A percentile compares a stretch with the other conserved stretches of the same genome.
phyloP scores from a whole-genome alignment of 352 stramenopile species.

The Pythium insidiosum region DNA sequence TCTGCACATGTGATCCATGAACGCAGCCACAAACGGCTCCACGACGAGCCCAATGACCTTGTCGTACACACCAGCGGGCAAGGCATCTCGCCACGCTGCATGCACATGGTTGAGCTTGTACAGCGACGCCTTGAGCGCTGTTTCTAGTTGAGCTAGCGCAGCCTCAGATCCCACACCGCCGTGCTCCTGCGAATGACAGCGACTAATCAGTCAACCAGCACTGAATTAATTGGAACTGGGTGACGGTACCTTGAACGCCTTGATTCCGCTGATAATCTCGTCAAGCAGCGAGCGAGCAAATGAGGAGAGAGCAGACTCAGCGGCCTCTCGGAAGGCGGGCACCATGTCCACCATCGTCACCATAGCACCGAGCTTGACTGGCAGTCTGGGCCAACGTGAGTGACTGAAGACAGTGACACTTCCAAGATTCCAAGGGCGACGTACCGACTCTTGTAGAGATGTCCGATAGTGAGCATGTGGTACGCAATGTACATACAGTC shows the following conservation, averaged over 20 bases:
- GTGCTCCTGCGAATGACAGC: too few species aligned
- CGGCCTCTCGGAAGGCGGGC: slow-evolving; percentile 47
- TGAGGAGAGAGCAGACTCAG: slow-evolving; percentile 39
- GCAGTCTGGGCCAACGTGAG: slow-evolving; percentile 21
- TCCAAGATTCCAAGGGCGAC: slow-evolving; percentile 4
- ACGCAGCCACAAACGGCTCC: slow-evolving; percentile 41
- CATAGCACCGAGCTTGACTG: slow-evolving; percentile 40
- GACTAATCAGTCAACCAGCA: too few species aligned
- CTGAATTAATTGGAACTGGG: too few species aligned
- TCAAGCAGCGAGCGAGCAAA: slow-evolving; percentile 33
- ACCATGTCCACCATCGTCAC: slow-evolving; percentile 80
- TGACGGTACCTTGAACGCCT: slow-evolving; percentile 41
- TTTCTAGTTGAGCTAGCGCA: slow-evolving; percentile 26
- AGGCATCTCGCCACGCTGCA: slow-evolving; percentile 54
- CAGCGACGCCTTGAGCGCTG: slow-evolving; percentile 41
- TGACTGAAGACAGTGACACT: neutral
- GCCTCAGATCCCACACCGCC: slow-evolving; percentile 9
- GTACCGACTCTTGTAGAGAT: slow-evolving; percentile 66
- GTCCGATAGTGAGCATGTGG: slow-evolving; percentile 69
- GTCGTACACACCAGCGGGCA: slow-evolving; percentile 43
- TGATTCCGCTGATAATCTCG: slow-evolving; percentile 29
- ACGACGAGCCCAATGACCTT: slow-evolving; percentile 42
- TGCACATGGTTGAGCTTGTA: slow-evolving; percentile 62
- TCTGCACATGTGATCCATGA: slow-evolving; percentile 41
- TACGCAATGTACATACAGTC: slow-evolving; percentile 78